Percentiles rank a stretch among this genome's conserved stretches.
Evolutionary conservation across 202 grass and related monocot genomes (phyloP).

Genomic region (Panicum hallii): DNA sequence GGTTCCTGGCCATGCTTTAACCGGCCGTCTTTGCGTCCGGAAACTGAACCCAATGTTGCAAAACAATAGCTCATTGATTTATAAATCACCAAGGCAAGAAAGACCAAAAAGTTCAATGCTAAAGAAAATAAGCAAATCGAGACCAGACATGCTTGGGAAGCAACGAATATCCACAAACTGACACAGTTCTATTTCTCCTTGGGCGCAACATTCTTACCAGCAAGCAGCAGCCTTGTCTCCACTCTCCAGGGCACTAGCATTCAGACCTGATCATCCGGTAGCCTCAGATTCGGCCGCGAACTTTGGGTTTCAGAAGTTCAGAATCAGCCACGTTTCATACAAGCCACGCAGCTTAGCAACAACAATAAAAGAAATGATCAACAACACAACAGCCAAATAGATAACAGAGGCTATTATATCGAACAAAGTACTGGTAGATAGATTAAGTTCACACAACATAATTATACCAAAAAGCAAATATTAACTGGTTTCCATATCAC

Average conservation of each 20-base stretch:
- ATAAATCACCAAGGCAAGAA: neutral
- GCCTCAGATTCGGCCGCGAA: neutral
- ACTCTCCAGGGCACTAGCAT: neutral
- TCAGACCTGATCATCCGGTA: neutral
- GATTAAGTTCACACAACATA: neutral
- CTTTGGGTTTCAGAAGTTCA: neutral
- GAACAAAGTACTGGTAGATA: constrained; percentile 6
- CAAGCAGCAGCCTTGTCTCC: neutral
- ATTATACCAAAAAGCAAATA: constrained; percentile 29
- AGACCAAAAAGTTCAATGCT: neutral
- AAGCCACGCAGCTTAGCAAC: neutral
- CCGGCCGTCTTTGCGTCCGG: too few species aligned
- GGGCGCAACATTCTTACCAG: neutral
- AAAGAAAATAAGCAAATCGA: neutral
- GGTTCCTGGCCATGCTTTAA: neutral
- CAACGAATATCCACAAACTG: neutral
- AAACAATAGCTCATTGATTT: neutral
- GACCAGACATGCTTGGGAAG: neutral
- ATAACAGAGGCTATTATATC: neutral
- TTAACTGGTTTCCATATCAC: constrained; percentile 1
- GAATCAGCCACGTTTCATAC: neutral
- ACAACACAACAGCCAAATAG: neutral
- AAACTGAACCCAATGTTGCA: neutral
- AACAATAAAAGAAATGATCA: neutral
- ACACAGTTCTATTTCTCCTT: neutral